These are phyloP conservation scores for Citrullus colocynthis DNA, from an alignment of 306 rosid genomes.

Conservation along the genomic window DNA sequence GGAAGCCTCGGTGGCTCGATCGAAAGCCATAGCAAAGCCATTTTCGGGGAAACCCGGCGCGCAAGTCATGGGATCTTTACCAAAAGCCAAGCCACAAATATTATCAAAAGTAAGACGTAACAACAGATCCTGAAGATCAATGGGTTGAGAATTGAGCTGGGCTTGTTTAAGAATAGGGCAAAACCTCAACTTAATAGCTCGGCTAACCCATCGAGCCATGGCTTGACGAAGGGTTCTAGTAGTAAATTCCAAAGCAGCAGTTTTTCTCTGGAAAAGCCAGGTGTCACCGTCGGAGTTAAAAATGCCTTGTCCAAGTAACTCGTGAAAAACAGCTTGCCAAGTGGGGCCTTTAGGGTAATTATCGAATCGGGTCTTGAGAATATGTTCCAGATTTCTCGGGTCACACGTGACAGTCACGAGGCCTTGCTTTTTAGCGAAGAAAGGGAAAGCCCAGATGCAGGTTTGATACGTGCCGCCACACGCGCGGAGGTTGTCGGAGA, in stretches of 20 bases:
- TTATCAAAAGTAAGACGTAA: slow-evolving; percentile 83
- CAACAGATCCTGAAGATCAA: slow-evolving; percentile 67
- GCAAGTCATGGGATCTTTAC: slow-evolving; percentile 66
- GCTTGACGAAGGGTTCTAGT: slow-evolving; percentile 84
- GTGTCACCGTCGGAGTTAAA: slow-evolving; percentile 90
- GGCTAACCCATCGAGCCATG: slow-evolving; percentile 90
- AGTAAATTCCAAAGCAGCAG: slow-evolving; percentile 86
- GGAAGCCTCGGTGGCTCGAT: slow-evolving; percentile 76
- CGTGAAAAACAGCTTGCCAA: slow-evolving; percentile 90
- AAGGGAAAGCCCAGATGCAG: slow-evolving; percentile 89
- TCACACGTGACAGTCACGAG: slow-evolving; percentile 99
- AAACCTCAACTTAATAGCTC: slow-evolving; percentile 72
- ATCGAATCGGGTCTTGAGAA: slow-evolving; percentile 72
- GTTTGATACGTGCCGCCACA: slow-evolving; percentile 98
- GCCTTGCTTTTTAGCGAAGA: slow-evolving; percentile 67
- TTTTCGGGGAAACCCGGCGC: slow-evolving; percentile 44
- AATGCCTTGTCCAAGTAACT: slow-evolving; percentile 75
- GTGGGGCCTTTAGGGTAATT: slow-evolving; percentile 91
- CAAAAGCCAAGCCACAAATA: slow-evolving; percentile 84
- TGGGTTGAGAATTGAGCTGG: slow-evolving; percentile 25
- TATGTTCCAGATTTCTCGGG: slow-evolving; percentile 81
- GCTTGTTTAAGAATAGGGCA: slow-evolving; percentile 41
- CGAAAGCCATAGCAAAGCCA: slow-evolving; percentile 58
- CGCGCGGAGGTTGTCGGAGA: slow-evolving; percentile 79
- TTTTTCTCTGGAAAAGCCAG: slow-evolving; percentile 87